Conservation (phyloP, 2,329 filamentous ascomycete species). For the Phyllosticta citriasiana region DNA sequence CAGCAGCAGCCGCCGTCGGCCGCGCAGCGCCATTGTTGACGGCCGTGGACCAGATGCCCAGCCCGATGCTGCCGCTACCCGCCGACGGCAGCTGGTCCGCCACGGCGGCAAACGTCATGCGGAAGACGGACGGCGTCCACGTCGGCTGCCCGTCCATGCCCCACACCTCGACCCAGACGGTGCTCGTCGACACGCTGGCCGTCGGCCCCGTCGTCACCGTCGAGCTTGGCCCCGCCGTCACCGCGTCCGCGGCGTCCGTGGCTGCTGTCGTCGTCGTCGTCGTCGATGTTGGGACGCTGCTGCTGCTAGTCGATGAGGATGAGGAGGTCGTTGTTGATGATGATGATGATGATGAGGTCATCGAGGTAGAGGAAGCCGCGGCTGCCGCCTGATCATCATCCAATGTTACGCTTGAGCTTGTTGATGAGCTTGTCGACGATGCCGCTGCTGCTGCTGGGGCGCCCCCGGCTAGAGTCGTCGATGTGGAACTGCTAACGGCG, state of each 20-base stretch:
- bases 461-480: neutral
- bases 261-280: neutral
- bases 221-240: neutral
- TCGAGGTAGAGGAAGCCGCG: neutral
- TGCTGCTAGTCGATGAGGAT: too few species aligned
- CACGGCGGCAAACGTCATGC: neutral
- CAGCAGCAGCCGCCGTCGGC: too few species aligned
- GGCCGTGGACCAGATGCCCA: neutral
- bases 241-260: neutral
- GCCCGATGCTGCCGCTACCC: neutral
- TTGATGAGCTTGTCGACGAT: neutral
- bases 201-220: neutral
- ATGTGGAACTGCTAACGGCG: neutral
- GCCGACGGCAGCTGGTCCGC: neutral
- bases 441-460: neutral
- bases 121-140: neutral
- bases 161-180: neutral
- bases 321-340: neutral
- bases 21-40: neutral
- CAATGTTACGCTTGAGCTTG: neutral
- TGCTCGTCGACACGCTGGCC: neutral
- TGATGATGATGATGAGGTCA: neutral
- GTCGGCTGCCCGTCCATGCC: neutral
- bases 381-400: neutral
- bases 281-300: neutral